phyloP scores from a whole-genome alignment of 768 basidiomycete genomes.

The Tylopilus sp. region DNA sequence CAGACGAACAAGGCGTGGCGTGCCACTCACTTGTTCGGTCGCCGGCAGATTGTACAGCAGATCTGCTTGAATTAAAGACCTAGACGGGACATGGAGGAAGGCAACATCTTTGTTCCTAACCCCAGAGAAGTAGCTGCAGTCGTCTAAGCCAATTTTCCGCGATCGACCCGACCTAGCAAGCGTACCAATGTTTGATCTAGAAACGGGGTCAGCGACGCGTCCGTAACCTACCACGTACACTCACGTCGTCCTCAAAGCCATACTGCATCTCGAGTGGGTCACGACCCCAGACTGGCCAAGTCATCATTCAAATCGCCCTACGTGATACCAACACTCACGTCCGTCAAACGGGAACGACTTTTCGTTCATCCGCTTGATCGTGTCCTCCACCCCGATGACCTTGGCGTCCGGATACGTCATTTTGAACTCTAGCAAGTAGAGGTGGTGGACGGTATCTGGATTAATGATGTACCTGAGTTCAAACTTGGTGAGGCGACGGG shows the following conservation, averaged over 20 bases:
- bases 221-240: neutral
- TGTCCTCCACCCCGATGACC: constrained; percentile 63
- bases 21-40: constrained; percentile 60
- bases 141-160: neutral
- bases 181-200: constrained; percentile 53
- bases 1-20: neutral
- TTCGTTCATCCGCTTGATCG: constrained; percentile 48
- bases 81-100: constrained; percentile 70
- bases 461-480: constrained; percentile 59
- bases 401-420: constrained; percentile 69
- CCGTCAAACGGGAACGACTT: constrained; percentile 59
- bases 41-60: constrained; percentile 79
- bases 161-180: neutral
- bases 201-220: neutral
- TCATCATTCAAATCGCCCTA: too few relatives aligned
- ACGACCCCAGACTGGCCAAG: constrained; percentile 56
- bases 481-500: too few relatives aligned
- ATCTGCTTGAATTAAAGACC: constrained; percentile 77
- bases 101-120: constrained; percentile 79
- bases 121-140: constrained; percentile 61
- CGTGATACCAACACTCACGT: too few relatives aligned
- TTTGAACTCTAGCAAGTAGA: constrained; percentile 63
- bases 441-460: constrained; percentile 54
- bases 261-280: constrained; percentile 63
- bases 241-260: constrained; percentile 73